phyloP scores from a whole-genome alignment of 306 rosid genomes.

The Senna tora region DNA sequence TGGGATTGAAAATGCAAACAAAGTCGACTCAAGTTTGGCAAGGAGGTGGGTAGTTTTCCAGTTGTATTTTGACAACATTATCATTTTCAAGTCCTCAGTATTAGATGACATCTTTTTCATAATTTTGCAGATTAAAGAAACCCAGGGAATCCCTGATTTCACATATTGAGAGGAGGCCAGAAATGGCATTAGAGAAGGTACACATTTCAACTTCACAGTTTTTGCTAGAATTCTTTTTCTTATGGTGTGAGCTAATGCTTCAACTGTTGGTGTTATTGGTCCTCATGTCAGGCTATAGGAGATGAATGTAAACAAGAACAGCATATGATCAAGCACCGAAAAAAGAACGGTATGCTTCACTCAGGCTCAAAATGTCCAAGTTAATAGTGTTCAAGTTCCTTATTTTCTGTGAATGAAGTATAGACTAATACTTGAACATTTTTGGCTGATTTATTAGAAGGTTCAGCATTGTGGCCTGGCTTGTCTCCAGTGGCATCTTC shows the following conservation, averaged over 20 bases:
- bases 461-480: constrained; percentile 49
- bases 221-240: neutral
- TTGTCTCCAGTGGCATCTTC: constrained; percentile 6
- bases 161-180: constrained; percentile 40
- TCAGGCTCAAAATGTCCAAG: constrained; percentile 27
- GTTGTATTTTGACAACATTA: constrained; percentile 15
- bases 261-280: constrained; percentile 6
- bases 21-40: constrained; percentile 44
- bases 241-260: constrained; percentile 22
- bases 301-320: constrained; percentile 40
- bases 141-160: constrained; percentile 40
- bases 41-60: constrained; percentile 50
- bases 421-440: constrained; percentile 8
- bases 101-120: constrained; percentile 17
- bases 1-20: constrained; percentile 37
- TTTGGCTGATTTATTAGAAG: constrained; percentile 30
- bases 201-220: constrained; percentile 22
- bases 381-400: constrained; percentile 4
- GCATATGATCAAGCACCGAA: constrained; percentile 40
- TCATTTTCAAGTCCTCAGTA: constrained; percentile 9
- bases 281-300: constrained; percentile 41
- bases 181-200: constrained; percentile 43
- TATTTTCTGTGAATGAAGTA: neutral
- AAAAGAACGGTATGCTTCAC: constrained; percentile 48
- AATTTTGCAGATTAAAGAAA: constrained; percentile 41